Evolutionary conservation across 495 filamentous ascomycete genomes (phyloP).

Genomic region (Lepidopterella palustris): DNA sequence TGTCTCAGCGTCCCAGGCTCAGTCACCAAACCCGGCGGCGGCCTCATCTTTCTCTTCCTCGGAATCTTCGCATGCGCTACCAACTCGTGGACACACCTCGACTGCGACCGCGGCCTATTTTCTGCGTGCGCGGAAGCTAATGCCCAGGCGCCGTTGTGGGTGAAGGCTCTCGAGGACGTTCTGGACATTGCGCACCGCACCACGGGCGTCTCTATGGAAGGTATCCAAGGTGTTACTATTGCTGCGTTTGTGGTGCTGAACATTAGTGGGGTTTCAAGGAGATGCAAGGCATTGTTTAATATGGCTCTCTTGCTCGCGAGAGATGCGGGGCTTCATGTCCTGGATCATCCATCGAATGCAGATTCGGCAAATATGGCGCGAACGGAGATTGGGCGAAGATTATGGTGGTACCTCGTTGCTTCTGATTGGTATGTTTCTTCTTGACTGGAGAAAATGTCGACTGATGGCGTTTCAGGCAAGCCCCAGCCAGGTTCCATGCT

Average conservation of each 20-base stretch:
- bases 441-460: neutral
- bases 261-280: constrained; percentile 38
- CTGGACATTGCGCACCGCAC: constrained; percentile 36
- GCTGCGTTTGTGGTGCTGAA: constrained; percentile 38
- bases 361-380: constrained; percentile 22
- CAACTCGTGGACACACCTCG: constrained; percentile 36
- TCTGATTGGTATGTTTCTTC: constrained; percentile 42
- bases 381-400: constrained; percentile 42
- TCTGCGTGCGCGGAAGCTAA: constrained; percentile 33
- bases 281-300: constrained; percentile 33
- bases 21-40: constrained; percentile 32
- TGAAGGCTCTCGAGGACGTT: constrained; percentile 37
- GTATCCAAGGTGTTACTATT: constrained; percentile 42
- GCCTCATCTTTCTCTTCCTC: constrained; percentile 41
- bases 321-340: constrained; percentile 40
- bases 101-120: constrained; percentile 31
- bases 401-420: constrained; percentile 47
- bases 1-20: constrained; percentile 21
- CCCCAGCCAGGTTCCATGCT: constrained; percentile 37
- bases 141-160: constrained; percentile 35
- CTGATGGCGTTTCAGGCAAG: constrained; percentile 26
- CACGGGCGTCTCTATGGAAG: constrained; percentile 36
- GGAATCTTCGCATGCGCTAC: constrained; percentile 42
- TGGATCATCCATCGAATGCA: constrained; percentile 37
- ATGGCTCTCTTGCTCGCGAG: constrained; percentile 35